Evolutionary conservation across 768 basidiomycete species (phyloP), one percentile per base, ranked within the genome.

Genomic region (Boletus reticulatus): DNA sequence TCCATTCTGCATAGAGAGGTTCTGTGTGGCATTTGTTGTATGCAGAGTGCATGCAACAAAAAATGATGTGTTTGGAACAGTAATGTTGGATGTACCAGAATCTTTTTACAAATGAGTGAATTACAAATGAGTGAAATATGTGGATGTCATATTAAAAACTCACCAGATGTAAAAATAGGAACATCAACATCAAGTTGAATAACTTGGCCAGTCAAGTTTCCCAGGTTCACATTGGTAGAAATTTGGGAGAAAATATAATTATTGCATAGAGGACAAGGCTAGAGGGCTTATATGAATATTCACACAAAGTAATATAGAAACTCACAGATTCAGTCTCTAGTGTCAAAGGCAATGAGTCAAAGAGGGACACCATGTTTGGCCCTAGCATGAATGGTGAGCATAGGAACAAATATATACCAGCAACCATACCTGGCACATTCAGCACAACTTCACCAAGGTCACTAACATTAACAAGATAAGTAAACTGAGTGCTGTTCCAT

Each of bases 11-110:
- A 59, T 52, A 4, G 50, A 32, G 9, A 59, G 46, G 7, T 38
- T n/a, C 2, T 24, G 9, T 4, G 11, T 14, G 4, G 37, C 6
- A 3, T 38, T 17, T 37, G 14, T 37, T 29, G 51, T 22, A 41
- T 41, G 22, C 7, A 59, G 14, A 19, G 43, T 45, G 8, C 60
- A 61, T 55, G 47, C 57, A 12, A 50, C 47, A 52, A 49, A 61
- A 39, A 43, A 49, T 3, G 47, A 10, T 20, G 39, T 47, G 17
- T 8, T 31, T 38, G 53, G 22, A 17, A 50, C 10, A 16, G 6
- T 20, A 10, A 32, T 1, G 0, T 32, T 12, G 19, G n/a, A 5
- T n/a, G n/a, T n/a, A n/a, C n/a, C n/a, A n/a, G n/a, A n/a, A n/a
- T n/a, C n/a, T n/a, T 39, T 39, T 39, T 5, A 27, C 39, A 19